phyloP scores from a whole-genome alignment of 2,329 filamentous ascomycete genomes.

The Colletotrichum paranaense region DNA sequence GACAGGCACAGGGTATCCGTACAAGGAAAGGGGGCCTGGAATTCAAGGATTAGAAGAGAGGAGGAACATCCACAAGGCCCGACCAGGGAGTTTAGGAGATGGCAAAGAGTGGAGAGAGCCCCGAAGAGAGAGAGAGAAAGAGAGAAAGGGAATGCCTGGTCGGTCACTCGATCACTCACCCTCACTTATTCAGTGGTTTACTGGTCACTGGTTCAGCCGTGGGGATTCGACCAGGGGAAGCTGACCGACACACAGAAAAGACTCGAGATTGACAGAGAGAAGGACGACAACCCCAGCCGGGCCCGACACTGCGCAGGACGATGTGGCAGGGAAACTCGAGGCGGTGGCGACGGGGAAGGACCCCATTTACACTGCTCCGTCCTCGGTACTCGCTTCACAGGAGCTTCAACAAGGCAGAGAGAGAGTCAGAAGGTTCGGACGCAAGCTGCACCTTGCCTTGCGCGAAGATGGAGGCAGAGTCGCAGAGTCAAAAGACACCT shows the following conservation, averaged over 20 bases:
- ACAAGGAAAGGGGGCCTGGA: background rate
- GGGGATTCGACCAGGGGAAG: background rate
- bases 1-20: background rate
- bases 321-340: constrained; percentile 4
- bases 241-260: background rate
- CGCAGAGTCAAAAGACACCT: background rate
- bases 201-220: background rate
- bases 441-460: background rate
- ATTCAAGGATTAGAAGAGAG: background rate
- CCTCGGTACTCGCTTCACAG: background rate
- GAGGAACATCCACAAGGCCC: background rate
- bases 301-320: background rate
- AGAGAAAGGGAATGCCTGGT: background rate
- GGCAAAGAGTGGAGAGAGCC: background rate
- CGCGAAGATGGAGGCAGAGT: background rate
- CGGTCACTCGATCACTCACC: background rate
- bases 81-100: background rate
- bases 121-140: background rate
- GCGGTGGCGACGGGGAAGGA: constrained; percentile 10
- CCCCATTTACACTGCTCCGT: background rate
- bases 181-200: too few relatives aligned
- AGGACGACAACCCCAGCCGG: background rate
- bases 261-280: background rate
- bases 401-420: background rate
- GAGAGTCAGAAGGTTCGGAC: background rate